Base-by-base conservation (phyloP, 2,329 filamentous ascomycete species). In the Trichoderma semiorbis region DNA sequence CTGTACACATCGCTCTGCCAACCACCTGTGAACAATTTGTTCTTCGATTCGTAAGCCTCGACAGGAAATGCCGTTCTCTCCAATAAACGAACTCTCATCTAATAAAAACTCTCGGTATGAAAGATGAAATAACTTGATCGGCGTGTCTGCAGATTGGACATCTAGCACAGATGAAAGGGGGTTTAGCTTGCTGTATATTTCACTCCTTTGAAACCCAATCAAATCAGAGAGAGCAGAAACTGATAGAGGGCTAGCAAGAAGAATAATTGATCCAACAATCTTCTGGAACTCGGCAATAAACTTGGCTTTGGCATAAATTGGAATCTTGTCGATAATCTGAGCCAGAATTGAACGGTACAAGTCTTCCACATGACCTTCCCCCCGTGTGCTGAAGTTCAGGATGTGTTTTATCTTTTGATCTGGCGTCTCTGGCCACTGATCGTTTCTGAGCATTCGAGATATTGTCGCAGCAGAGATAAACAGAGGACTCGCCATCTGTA, bases 261-360 rank as follows among this genome's bases (percentile, higher is more conserved):
- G 11, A 3, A 61, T 6, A 3, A 61, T 12, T 0, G 58, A 36
- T 6, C 58, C 32, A 32, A 26, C 21, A 18, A 61, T 24, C 2
- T 36, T 36, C 12, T 76, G 69, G 53, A 82, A 80, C 10, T 77
- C 62, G 18, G 1, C 18, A 3, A 2, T 58, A 30, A 30, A 58
- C 10, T 3, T 32, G 2, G 7, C 4, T 58, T 18, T 58, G 18
- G 55, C 55, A 11, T n/a, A 2, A 3, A 12, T 18, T 0, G 26
- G 26, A 16, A 11, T 58, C 1, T 12, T 18, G 2, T 30, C 7
- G 26, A 58, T 58, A 5, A 58, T 32, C 12, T n/a, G 55, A 18
- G 55, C 26, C 7, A 58, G 7, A 30, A 58, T 58, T 0, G 55
- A 58, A 58, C 26, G 16, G 8, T 58, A 58, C 14, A 58, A n/a